These are phyloP conservation scores for Metschnikowia arizonensis DNA, from an alignment of 805 yeast genomes.

Conservation along the genomic window DNA sequence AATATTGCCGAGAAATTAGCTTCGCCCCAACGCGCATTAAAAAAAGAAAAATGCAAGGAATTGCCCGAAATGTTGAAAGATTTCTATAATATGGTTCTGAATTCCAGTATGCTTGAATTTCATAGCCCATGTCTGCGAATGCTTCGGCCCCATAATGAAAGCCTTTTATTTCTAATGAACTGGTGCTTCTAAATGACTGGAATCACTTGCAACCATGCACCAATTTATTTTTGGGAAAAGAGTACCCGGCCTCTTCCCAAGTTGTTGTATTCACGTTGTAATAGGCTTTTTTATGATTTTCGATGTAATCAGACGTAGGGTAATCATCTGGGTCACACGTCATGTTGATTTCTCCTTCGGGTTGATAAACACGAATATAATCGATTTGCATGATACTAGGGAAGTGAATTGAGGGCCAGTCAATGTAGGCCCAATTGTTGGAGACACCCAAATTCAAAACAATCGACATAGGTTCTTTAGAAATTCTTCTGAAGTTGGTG, in stretches of 20 bases:
- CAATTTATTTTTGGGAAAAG: conserved; percentile 34
- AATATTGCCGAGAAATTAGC: neutral
- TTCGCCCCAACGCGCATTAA: neutral
- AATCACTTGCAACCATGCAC: conserved; percentile 12
- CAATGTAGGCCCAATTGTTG: conserved; percentile 88
- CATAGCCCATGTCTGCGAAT: neutral
- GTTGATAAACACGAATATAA: conserved; percentile 91
- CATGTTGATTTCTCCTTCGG: conserved; percentile 50
- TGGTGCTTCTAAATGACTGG: neutral
- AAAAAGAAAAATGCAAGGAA: too few species aligned
- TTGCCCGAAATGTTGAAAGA: neutral
- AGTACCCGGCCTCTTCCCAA: conserved; percentile 74
- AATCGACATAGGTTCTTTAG: conserved; percentile 92
- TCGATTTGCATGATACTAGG: conserved; percentile 77
- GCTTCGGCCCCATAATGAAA: neutral
- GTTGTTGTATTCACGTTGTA: conserved; percentile 61
- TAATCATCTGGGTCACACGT: conserved; percentile 85
- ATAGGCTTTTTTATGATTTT: conserved; percentile 66
- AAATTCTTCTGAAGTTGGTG: conserved; percentile 72
- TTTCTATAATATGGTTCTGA: neutral
- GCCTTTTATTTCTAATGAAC: neutral
- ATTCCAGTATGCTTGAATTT: neutral
- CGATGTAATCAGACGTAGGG: conserved; percentile 84
- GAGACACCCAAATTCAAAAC: conserved; percentile 87
- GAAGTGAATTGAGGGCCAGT: conserved; percentile 77